Conservation (phyloP, 1,284 basidiomycete species). For the Apiotrichum veenhuisii region DNA sequence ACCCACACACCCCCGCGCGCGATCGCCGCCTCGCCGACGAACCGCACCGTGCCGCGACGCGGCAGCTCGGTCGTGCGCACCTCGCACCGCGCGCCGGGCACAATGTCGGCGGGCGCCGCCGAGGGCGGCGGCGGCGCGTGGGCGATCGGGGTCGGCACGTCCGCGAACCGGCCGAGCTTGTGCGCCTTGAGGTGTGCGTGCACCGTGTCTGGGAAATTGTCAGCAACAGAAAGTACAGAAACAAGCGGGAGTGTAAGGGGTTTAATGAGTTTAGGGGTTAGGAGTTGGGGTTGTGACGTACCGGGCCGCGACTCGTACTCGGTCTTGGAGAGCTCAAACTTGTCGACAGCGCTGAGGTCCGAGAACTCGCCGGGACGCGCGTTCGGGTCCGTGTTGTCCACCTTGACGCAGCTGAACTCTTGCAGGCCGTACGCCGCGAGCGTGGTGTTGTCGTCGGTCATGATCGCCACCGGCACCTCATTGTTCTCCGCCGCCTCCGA, state of each 20-base stretch:
- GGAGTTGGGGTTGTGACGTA: conserved; percentile 44
- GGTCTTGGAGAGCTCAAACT: conserved; percentile 81
- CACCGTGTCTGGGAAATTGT: conserved; percentile 66
- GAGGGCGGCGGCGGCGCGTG: conserved; percentile 27
- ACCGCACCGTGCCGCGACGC: conserved; percentile 78
- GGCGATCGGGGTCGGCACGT: conserved; percentile 28
- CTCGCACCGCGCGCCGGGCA: conserved; percentile 71
- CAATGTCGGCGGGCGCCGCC: conserved; percentile 25
- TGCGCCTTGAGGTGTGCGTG: conserved; percentile 83
- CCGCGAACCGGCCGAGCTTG: conserved; percentile 85
- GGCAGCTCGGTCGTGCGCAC: conserved; percentile 62
- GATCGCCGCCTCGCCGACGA: conserved; percentile 77
- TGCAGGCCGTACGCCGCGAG: conserved; percentile 69
- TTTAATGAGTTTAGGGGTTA: too few relatives aligned
- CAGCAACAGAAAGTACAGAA: neutral
- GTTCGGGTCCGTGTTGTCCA: conserved; percentile 72
- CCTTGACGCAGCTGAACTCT: conserved; percentile 59
- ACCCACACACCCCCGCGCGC: conserved; percentile 65
- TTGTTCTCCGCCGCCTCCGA: conserved; percentile 50
- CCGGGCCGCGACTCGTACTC: conserved; percentile 78
- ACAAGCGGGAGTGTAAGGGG: too few relatives aligned
- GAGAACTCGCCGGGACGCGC: conserved; percentile 58
- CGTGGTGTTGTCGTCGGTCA: conserved; percentile 64
- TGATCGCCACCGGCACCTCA: conserved; percentile 53
- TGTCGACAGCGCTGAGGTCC: conserved; percentile 81